Base-by-base conservation (phyloP, 768 basidiomycete species). In the Tephrocybe sp. region DNA sequence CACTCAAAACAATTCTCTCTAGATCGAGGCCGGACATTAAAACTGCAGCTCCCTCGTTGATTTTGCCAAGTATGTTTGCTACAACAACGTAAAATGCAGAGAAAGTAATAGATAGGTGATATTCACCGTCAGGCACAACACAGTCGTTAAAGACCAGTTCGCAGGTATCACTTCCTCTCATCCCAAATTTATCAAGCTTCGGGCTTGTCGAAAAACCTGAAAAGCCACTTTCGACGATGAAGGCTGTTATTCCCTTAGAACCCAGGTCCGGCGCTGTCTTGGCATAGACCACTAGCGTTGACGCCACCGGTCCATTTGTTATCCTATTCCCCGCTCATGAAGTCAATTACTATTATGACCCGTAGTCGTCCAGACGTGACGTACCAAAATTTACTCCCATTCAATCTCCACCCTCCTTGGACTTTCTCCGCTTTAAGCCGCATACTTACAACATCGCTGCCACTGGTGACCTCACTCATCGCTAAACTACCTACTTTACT, bases 371-470 rank as follows among this genome's bases (percentile, higher is more conserved):
- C 32, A 55, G 10, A 23, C 7, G 45, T 53, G 12, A 66, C 81
- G 51, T 53, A 92, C 94, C 94, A 98, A 70, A 95, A 95, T 66
- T 97, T 97, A 59, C 84, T 92, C 0, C 94, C 95, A 61, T 90
- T 95, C 56, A 98, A 66, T 51, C 74, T 72, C 77, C 82, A 97
- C 33, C 90, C 86, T 36, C 84, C 88, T 22, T 80, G 70, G 5
- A 85, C 75, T 72, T 87, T 89, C 58, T 87, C 85, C 19, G 93
- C 93, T 53, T 78, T 84, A 51, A 93, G 72, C 60, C 76, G 77
- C 95, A 98, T 98, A 62, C 90, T 91, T 16, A 97, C 84, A n/a
- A 98, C 94, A 68, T 98, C 94, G 62, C 91, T 93, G 50, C 95
- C 95, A 59, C 87, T 85, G 13, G 89, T 92, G 1, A 87, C 78